Evolutionary conservation across 805 yeast genomes (phyloP).

Genomic region (Cyberlindnera xishuangbannaensis): DNA sequence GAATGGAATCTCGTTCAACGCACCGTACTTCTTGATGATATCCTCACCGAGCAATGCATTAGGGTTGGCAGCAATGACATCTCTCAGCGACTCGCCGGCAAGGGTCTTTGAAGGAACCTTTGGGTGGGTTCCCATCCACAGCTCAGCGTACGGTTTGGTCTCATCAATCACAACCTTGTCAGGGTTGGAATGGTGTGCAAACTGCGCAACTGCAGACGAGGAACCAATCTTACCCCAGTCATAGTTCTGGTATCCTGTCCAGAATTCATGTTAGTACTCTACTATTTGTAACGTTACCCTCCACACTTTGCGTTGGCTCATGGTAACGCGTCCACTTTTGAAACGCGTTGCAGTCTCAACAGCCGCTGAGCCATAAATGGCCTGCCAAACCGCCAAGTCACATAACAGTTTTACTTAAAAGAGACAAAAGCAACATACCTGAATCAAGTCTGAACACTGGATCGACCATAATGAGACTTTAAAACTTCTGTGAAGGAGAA

Average conservation of each 20-base stretch:
- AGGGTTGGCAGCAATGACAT: slow-evolving; percentile 58
- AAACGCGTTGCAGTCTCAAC: no score
- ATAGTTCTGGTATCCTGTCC: slow-evolving; percentile 65
- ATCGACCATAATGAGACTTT: slow-evolving; percentile 22
- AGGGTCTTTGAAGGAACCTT: slow-evolving; percentile 70
- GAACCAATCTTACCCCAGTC: slow-evolving; percentile 89
- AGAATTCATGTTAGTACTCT: background rate
- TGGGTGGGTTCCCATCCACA: slow-evolving; percentile 99
- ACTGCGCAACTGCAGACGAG: slow-evolving; percentile 82
- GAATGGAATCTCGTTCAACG: slow-evolving; percentile 74
- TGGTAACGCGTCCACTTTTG: no score
- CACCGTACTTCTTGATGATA: slow-evolving; percentile 62
- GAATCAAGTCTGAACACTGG: slow-evolving; percentile 36
- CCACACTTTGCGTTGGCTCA: no score
- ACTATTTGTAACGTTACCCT: no score
- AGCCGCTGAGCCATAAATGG: no score
- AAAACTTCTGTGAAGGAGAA: background rate
- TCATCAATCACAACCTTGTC: slow-evolving; percentile 53
- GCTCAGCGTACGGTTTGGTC: slow-evolving; percentile 85
- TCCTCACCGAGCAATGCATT: slow-evolving; percentile 48
- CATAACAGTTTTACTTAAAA: background rate
- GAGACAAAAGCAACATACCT: slow-evolving; percentile 27
- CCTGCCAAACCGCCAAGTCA: no score
- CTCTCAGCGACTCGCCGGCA: slow-evolving; percentile 56
- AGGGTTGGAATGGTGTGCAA: slow-evolving; percentile 67